phyloP scores from a whole-genome alignment of 345 rosid species.

The Ailanthus altissimus region DNA sequence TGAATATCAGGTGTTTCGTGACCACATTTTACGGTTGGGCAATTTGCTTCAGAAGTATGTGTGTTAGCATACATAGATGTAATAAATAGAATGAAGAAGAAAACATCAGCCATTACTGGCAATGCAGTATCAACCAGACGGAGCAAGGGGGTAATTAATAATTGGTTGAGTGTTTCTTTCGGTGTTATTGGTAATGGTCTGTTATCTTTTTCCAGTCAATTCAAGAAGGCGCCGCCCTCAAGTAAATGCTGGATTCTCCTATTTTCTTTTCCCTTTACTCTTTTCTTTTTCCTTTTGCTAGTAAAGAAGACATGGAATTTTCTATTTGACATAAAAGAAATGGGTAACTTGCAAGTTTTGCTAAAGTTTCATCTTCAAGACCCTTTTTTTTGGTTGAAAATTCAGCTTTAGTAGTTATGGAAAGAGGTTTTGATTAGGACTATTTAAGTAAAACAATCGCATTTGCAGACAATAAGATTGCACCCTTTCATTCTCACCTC shows the following conservation, averaged over 20 bases:
- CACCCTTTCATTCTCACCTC: too few relatives aligned
- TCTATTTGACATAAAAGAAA: not conserved
- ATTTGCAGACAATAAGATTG: too few relatives aligned
- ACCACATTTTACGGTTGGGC: conserved; percentile 33
- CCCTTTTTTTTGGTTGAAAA: too few relatives aligned
- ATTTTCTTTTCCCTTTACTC: not conserved
- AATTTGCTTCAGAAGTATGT: conserved; percentile 24
- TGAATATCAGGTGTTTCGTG: conserved; percentile 37
- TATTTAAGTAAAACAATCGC: too few relatives aligned
- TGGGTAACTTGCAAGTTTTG: conserved; percentile 14
- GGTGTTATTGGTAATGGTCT: not conserved
- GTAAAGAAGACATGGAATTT: not conserved
- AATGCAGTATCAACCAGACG: not conserved
- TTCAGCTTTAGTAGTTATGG: too few relatives aligned
- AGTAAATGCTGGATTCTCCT: not conserved
- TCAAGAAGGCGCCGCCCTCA: not conserved
- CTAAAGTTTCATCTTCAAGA: not conserved
- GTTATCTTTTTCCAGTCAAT: not conserved
- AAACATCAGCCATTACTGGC: conserved; percentile 22
- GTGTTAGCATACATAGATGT: conserved; percentile 16
- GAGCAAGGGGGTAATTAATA: not conserved
- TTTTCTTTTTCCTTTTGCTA: conserved; percentile 8
- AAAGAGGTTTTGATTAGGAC: not conserved
- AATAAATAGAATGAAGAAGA: conserved; percentile 29
- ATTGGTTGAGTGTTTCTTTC: not conserved